These are phyloP conservation scores for Pyrenophora tritici-repentis DNA, from an alignment of 2,329 filamentous ascomycete genomes.

Conservation along the genomic window DNA sequence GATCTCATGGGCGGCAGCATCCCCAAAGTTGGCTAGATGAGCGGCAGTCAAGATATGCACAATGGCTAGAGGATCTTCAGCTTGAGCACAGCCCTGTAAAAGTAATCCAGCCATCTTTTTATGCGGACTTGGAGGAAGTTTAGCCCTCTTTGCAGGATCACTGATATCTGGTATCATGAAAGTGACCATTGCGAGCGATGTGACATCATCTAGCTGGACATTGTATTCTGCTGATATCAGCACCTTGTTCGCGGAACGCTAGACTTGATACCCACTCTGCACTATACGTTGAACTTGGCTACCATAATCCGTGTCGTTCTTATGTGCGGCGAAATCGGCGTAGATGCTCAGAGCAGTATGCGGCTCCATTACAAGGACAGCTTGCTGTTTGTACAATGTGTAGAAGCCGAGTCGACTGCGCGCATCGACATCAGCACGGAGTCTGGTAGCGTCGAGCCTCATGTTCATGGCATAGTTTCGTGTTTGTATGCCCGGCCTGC, in stretches of 20 bases:
- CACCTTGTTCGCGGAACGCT: not conserved
- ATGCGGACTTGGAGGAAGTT: slow-evolving; percentile 34
- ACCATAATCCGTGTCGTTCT: slow-evolving; percentile 23
- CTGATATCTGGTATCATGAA: slow-evolving; percentile 32
- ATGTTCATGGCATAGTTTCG: slow-evolving; percentile 23
- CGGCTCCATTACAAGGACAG: slow-evolving; percentile 20
- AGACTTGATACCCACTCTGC: slow-evolving; percentile 24
- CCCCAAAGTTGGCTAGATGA: slow-evolving; percentile 20
- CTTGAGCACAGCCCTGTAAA: slow-evolving; percentile 36
- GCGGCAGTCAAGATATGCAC: slow-evolving; percentile 37
- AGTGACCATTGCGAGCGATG: slow-evolving; percentile 33
- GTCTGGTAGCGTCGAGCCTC: slow-evolving; percentile 20
- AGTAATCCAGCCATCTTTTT: slow-evolving; percentile 22
- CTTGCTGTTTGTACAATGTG: slow-evolving; percentile 22
- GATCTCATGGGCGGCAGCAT: slow-evolving; percentile 19
- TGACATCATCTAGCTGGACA: slow-evolving; percentile 27
- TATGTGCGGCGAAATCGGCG: slow-evolving; percentile 29
- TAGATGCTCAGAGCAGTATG: slow-evolving; percentile 30
- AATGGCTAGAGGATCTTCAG: slow-evolving; percentile 34
- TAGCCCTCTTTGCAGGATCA: slow-evolving; percentile 22
- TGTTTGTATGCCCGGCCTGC: not conserved
- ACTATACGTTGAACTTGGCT: slow-evolving; percentile 24
- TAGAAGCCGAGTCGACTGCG: slow-evolving; percentile 28
- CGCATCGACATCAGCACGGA: slow-evolving; percentile 29
- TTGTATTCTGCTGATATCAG: slow-evolving; percentile 33